These are phyloP conservation scores for Hanseniaspora nectarophila DNA, from an alignment of 805 yeast species.

Conservation along the genomic window DNA sequence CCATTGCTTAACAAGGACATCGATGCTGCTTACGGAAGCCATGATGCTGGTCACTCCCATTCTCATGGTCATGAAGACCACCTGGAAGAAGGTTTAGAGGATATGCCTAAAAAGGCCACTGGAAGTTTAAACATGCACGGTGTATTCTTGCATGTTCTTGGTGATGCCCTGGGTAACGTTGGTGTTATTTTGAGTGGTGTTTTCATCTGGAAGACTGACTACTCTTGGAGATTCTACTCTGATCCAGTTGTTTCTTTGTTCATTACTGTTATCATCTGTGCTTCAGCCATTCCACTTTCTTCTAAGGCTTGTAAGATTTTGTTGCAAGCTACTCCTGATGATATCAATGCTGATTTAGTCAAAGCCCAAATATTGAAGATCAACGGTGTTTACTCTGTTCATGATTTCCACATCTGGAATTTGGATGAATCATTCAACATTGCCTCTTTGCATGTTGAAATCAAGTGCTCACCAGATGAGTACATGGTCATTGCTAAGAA, in stretches of 20 bases:
- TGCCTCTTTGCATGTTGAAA: conserved; percentile 80
- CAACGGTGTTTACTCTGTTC: conserved; percentile 69
- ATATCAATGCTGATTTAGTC: conserved; percentile 63
- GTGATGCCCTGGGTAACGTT: conserved; percentile 90
- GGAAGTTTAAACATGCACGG: conserved; percentile 91
- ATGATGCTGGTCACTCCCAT: conserved; percentile 17
- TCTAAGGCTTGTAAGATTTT: conserved; percentile 74
- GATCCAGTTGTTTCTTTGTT: conserved; percentile 81
- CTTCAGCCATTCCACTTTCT: conserved; percentile 85
- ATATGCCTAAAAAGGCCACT: conserved; percentile 27
- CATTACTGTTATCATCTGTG: conserved; percentile 77
- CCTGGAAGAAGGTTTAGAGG: conserved; percentile 17
- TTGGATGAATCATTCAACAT: conserved; percentile 74
- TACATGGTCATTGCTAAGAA: conserved; percentile 61
- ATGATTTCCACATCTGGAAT: conserved; percentile 95
- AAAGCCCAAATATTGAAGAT: conserved; percentile 54
- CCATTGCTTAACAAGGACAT: conserved; percentile 24
- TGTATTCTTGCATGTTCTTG: conserved; percentile 85
- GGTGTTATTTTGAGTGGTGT: conserved; percentile 87
- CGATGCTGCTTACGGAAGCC: conserved; percentile 11
- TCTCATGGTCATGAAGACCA: conserved; percentile 14
- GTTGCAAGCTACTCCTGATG: conserved; percentile 85
- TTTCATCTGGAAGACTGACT: conserved; percentile 88
- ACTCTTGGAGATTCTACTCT: conserved; percentile 70
- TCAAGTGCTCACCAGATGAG: conserved; percentile 49